Base-by-base conservation (phyloP, 176 grass and related monocot species). In the Juncus effusus region DNA sequence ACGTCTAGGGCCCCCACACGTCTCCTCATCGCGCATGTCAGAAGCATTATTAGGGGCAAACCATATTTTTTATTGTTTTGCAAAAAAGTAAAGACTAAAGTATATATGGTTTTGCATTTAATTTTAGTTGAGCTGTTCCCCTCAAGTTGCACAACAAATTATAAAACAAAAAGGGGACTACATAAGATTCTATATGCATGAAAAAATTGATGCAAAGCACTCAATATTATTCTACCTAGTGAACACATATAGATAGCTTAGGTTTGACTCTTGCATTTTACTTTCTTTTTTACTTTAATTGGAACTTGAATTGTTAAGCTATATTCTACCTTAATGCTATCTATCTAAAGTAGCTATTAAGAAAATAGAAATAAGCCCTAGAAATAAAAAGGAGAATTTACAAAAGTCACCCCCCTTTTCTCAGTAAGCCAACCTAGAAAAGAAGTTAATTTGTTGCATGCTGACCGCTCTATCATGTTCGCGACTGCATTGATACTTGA, bases 151-250 rank as follows among this genome's bases (percentile, higher is more conserved):
- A 28, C 37, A 52, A 41, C 39, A 61, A 44, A 10, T 76, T 82
- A 79, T 73, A 88, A 89, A 90, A 86, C 52, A 54, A 63, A 47
- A 74, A 62, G 59, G 70, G 80, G 54, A 63, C 65, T 94, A 82
- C 82, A 83, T 79, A 89, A 35, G 85, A 83, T 95, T 95, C 90
- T 75, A 73, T 52, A 38, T 82, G 79, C 71, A 60, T 73, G 65
- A 76, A 76, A 73, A 72, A 68, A 63, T 67, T 7, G 60, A 64
- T 79, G 73, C 67, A 81, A 73, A 74, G 60, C 85, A 72, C 74
- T 70, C 69, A 59, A 58, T 86, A 58, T 86, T 83, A 86, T 95
- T 86, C 82, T 66, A 16, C 56, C 56, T 60, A 77, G 72, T 28
- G 38, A 54, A 72, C 40, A 40, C 61, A 59, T 61, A n/a, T 71